Evolutionary conservation across 2,329 filamentous ascomycete species (phyloP).

Genomic region (Cordyceps cicadae): DNA sequence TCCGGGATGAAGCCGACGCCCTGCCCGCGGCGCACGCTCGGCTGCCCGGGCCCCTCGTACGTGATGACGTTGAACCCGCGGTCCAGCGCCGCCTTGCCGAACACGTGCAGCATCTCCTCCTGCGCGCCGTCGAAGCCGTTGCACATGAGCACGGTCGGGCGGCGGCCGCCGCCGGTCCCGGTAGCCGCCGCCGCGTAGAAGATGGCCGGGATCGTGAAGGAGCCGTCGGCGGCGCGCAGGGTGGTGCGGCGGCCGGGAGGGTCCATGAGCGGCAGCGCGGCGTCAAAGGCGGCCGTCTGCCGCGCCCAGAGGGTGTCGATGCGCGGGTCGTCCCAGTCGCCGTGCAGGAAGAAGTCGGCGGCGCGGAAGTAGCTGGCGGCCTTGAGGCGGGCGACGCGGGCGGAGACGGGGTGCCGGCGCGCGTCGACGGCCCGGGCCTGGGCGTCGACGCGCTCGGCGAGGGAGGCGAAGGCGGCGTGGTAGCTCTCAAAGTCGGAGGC

Average conservation of each 20-base stretch:
- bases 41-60: conserved; percentile 40
- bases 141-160: conserved; percentile 33
- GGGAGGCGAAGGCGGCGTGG: conserved; percentile 15
- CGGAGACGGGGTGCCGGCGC: conserved; percentile 19
- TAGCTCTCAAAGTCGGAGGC: conserved; percentile 20
- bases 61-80: conserved; percentile 35
- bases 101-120: conserved; percentile 34
- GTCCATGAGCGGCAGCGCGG: conserved; percentile 27
- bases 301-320: conserved; percentile 30
- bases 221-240: conserved; percentile 20
- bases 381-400: conserved; percentile 24
- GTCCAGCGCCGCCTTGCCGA: conserved; percentile 26
- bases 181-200: conserved; percentile 21
- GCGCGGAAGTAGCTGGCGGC: conserved; percentile 34
- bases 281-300: conserved; percentile 29
- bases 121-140: conserved; percentile 36
- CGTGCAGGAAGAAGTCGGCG: conserved; percentile 34
- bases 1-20: conserved; percentile 35
- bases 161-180: conserved; percentile 13
- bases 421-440: conserved; percentile 16
- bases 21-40: conserved; percentile 31
- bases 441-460: conserved; percentile 18
- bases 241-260: conserved; percentile 28
- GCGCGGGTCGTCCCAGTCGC: conserved; percentile 31
- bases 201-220: conserved; percentile 29